Conservation (phyloP, 306 rosid genomes). For the Spatholobus suberectus region DNA sequence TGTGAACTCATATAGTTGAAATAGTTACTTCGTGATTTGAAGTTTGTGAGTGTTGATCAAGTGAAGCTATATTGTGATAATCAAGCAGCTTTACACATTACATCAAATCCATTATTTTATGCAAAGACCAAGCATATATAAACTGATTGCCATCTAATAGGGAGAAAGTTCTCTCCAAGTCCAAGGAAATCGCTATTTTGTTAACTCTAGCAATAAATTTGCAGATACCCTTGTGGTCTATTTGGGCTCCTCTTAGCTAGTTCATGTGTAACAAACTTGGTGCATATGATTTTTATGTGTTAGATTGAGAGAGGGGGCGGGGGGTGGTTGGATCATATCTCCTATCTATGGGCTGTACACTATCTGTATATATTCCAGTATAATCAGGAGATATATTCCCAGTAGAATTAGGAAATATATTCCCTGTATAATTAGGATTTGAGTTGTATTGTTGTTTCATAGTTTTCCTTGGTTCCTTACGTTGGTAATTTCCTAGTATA, state of each 20-base stretch:
- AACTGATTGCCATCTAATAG: not conserved
- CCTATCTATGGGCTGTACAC: not conserved
- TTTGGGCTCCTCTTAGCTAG: not conserved
- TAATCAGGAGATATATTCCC: too few relatives aligned
- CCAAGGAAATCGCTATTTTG: not conserved
- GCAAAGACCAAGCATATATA: not conserved
- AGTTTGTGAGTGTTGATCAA: not conserved
- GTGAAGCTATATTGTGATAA: not conserved
- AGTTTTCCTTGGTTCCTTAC: not conserved
- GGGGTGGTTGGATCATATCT: not conserved
- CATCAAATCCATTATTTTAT: not conserved
- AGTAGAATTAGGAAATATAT: not conserved
- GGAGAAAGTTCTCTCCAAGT: not conserved
- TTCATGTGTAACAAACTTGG: not conserved
- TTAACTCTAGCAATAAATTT: not conserved
- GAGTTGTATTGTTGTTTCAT: not conserved
- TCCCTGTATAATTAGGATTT: not conserved
- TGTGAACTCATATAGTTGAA: not conserved
- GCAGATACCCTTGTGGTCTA: not conserved
- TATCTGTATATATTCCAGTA: not conserved
- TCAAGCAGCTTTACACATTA: not conserved
- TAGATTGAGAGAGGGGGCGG: not conserved
- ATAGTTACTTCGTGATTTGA: not conserved
- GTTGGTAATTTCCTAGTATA: not conserved
- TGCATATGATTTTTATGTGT: not conserved